A percentile compares a stretch with the other conserved stretches of the same genome.
Evolutionary conservation across 768 basidiomycete genomes (phyloP).

Genomic region (Pleurotus citrinopileatus): DNA sequence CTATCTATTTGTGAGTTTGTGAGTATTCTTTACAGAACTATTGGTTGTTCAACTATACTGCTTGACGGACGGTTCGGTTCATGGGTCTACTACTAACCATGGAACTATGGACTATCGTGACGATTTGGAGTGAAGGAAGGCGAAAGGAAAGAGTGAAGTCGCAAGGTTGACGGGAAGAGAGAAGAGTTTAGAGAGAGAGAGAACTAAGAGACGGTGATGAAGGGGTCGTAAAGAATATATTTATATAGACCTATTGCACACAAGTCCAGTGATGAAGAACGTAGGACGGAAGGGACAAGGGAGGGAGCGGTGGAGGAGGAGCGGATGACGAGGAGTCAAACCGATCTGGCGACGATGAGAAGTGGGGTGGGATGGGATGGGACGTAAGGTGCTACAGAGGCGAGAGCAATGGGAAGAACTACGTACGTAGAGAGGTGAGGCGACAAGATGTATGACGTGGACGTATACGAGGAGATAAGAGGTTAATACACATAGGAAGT

Average conservation of each 20-base stretch:
- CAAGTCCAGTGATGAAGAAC: constrained; percentile 7
- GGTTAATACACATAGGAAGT: too few species aligned
- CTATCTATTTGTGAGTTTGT: too few species aligned
- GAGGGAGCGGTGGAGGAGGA: background rate
- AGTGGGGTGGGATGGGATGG: too few species aligned
- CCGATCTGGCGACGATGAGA: too few species aligned
- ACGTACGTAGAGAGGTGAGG: background rate
- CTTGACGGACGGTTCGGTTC: too few species aligned
- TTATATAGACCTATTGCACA: constrained; percentile 9
- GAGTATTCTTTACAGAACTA: too few species aligned
- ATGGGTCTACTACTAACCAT: too few species aligned
- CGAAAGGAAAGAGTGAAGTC: background rate
- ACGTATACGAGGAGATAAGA: too few species aligned
- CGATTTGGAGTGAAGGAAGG: too few species aligned
- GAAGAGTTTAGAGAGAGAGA: background rate
- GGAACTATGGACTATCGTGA: too few species aligned
- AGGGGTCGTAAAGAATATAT: background rate
- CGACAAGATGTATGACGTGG: too few species aligned
- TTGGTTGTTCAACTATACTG: too few species aligned
- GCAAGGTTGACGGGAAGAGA: background rate
- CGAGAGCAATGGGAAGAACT: background rate
- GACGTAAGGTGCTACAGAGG: background rate
- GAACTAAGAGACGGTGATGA: background rate
- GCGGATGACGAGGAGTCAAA: background rate
- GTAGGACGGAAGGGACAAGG: background rate